Evolutionary conservation across 2,329 filamentous ascomycete genomes (phyloP).

Genomic region (Trichoderma breve): DNA sequence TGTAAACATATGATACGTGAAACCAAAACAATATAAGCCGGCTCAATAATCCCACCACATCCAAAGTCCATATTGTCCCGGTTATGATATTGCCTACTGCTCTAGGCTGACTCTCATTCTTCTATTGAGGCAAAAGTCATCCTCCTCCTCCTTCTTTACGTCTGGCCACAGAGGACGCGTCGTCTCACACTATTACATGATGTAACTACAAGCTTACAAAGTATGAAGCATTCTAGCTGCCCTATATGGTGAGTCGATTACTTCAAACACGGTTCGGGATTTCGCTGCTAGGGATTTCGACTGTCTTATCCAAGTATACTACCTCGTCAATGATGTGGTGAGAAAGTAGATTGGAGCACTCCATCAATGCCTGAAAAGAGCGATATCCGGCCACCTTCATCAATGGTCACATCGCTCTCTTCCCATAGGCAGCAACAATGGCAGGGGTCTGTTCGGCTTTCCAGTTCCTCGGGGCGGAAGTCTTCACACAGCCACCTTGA

Average conservation of each 20-base stretch:
- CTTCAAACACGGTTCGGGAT: neutral
- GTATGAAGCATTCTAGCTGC: neutral
- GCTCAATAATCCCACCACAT: neutral
- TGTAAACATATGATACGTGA: neutral
- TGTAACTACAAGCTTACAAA: neutral
- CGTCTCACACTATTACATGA: neutral
- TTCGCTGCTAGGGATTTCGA: neutral
- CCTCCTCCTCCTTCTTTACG: neutral
- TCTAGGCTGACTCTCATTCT: neutral
- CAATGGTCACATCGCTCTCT: neutral
- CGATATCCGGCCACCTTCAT: neutral
- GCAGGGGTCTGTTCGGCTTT: neutral
- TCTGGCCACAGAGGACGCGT: neutral
- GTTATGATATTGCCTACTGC: no score
- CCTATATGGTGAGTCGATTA: neutral
- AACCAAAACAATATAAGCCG: neutral
- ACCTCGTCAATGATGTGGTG: neutral
- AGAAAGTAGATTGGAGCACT: neutral
- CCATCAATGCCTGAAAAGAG: neutral
- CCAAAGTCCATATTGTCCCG: neutral
- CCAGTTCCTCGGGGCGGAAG: neutral
- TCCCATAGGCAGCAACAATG: neutral
- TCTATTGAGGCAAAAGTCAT: neutral
- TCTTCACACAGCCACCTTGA: neutral
- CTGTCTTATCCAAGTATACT: neutral